Base-by-base conservation (phyloP, 768 basidiomycete species). In the Leccinum subtestaceum region DNA sequence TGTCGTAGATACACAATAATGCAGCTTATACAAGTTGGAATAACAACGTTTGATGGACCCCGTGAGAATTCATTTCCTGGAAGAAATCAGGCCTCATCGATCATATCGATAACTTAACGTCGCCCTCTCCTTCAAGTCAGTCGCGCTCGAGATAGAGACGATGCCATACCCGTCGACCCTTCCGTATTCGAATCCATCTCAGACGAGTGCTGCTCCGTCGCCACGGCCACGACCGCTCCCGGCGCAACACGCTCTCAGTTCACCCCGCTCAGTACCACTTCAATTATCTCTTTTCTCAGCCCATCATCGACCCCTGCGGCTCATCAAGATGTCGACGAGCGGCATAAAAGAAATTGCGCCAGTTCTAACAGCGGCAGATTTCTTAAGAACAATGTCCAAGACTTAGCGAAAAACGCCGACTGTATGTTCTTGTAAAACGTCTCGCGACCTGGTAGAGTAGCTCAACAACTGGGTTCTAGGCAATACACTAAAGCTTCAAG, bases 401-500 rank as follows among this genome's bases (percentile, higher is more conserved):
- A 98, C 96, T 1, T 95, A 97, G 79, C 81, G 96, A 69, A 98
- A 98, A 81, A 98, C 96, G 25, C 96, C 96, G 9, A 98, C 96
- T 29, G 93, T 93, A 70, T 51, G 66, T 10, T 21, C 47, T 43
- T 8, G 32, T n/a, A 31, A 36, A 40, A 47, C 15, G 53, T 43
- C 43, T 57, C 21, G 36, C 45, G 43, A 52, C 59, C 56, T 27
- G 25, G 25, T 27, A n/a, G 31, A 43, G 54, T n/a, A n/a, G 25
- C n/a, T 38, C 53, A 43, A 62, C 51, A 21, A 25, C 43, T 43
- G 40, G 8, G 31, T 11, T 13, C 40, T 63, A 93, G 92, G 94
- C 95, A 65, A 98, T 98, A 72, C 97, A 98, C 77, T 98, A 97
- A 82, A 98, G 98, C 81, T 98, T 97, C 81, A 98, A 99, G 80